Evolutionary conservation across 1,284 basidiomycete species (phyloP), one percentile per base, ranked within the genome.

Genomic region (Ustilago tritici): DNA sequence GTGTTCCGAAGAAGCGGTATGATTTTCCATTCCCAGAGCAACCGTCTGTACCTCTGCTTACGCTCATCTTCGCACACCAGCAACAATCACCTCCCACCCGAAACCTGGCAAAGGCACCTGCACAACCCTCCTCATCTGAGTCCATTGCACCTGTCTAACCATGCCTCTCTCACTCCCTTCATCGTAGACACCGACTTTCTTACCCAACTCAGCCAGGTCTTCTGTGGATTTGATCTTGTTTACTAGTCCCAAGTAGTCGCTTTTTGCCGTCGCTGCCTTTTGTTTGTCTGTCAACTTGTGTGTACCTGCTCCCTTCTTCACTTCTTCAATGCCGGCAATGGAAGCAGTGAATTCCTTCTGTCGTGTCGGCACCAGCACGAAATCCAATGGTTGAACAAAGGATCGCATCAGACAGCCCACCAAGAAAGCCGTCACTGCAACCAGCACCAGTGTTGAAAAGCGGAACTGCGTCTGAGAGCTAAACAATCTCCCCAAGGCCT

Each of bases 381-480:
- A 98, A 87, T 98, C 95, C n/a, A 93, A 92, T 12, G 95, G 93
- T 9, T 92, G 92, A 46, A 98, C 87, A 70, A 98, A 88, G 9
- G 93, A 94, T 65, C 96, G 90, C 71, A 96, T 87, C 56, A 99
- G 88, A 12, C 93, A 95, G 41, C 96, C 96, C 73, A 98, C 89
- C 75, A 99, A 88, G 87, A 98, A 95, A 41, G 93, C 92, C 72
- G 96, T 93, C 73, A 98, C 86, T 53, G 92, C 94, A 17, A 93
- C 90, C 65, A 95, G 88, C 72, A 98, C 85, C 49, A 86, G 35
- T 6, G 80, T 74, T 17, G 76, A 78, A 57, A 83, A 80, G 5
- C 70, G 61, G 41, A 71, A 65, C 19, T 57, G 57, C 15, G 36
- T 47, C 17, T 76, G 65, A 4, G 46, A 59, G 19, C 61, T 70